Evolutionary conservation across 1,284 basidiomycete genomes (phyloP).

Genomic region (Hemileia vastatrix): DNA sequence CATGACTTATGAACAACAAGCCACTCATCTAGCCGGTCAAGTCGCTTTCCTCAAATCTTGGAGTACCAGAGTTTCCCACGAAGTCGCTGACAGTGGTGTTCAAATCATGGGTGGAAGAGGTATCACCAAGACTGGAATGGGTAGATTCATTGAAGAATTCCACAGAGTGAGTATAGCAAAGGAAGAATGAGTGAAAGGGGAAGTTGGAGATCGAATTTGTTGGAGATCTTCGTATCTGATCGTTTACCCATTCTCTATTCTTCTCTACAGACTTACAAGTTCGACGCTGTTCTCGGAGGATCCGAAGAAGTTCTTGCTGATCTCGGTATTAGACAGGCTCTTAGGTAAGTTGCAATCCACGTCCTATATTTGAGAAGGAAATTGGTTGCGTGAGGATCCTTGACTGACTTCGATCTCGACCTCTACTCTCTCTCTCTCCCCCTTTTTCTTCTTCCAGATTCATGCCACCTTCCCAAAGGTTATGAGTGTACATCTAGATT

Average conservation of each 20-base stretch:
- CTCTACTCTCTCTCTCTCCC: no score
- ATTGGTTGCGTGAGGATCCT: no score
- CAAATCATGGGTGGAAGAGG: conserved; percentile 43
- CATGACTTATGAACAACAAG: conserved; percentile 42
- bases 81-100: conserved; percentile 38
- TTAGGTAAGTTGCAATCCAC: conserved; percentile 23
- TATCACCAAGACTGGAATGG: conserved; percentile 43
- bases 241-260: neutral
- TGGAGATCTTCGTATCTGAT: no score
- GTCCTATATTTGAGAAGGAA: no score
- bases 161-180: no score
- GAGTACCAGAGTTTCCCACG: conserved; percentile 38
- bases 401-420: neutral
- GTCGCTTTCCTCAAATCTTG: conserved; percentile 42
- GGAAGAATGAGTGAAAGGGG: neutral
- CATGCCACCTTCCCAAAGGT: no score
- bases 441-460: no score
- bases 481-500: no score
- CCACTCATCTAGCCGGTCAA: conserved; percentile 40
- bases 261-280: conserved; percentile 32
- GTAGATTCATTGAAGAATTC: conserved; percentile 39
- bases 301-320: conserved; percentile 41
- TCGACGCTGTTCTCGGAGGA: no score
- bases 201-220: no score
- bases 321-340: conserved; percentile 40